A percentile compares a stretch with the other conserved stretches of the same genome.
Evolutionary conservation across 495 filamentous ascomycete species (phyloP).

Genomic region (Xylaria bambusicola): DNA sequence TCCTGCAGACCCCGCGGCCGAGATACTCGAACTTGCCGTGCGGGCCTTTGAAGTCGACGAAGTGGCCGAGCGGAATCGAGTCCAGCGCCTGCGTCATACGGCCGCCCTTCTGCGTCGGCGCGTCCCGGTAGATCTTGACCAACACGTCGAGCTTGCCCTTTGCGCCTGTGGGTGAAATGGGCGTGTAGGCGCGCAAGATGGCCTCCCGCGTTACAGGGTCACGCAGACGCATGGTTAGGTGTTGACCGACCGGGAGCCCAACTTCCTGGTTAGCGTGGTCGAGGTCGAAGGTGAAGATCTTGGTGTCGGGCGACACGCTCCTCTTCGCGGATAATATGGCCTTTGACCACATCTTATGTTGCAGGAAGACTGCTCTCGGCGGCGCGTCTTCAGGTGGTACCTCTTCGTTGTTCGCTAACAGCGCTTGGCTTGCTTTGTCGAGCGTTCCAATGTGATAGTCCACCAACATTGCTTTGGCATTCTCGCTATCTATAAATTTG

Average conservation of each 20-base stretch:
- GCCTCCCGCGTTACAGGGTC: constrained; percentile 67
- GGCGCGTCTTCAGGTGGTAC: constrained; percentile 16
- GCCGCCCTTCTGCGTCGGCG: constrained; percentile 61
- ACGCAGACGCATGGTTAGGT: constrained; percentile 81
- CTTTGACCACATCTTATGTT: constrained; percentile 70
- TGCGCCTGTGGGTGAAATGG: constrained; percentile 66
- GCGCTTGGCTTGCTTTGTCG: constrained; percentile 55
- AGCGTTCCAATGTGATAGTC: constrained; percentile 85
- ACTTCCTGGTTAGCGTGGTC: constrained; percentile 70
- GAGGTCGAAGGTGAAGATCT: constrained; percentile 79
- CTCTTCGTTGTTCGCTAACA: constrained; percentile 43
- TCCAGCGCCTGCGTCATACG: constrained; percentile 87
- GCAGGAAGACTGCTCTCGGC: constrained; percentile 65
- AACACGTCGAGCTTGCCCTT: constrained; percentile 71
- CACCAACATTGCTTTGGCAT: constrained; percentile 89
- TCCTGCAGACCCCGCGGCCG: constrained; percentile 62
- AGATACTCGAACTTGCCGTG: constrained; percentile 86
- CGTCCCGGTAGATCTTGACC: constrained; percentile 83
- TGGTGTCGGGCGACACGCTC: constrained; percentile 75
- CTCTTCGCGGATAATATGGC: constrained; percentile 66
- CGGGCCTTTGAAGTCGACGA: constrained; percentile 87
- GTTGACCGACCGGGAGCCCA: constrained; percentile 85
- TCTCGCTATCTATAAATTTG: constrained; percentile 71
- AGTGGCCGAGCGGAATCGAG: constrained; percentile 64
- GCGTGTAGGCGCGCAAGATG: constrained; percentile 88